Base-by-base conservation (phyloP, 257 asterid species). In the Salvia rosmarinus region DNA sequence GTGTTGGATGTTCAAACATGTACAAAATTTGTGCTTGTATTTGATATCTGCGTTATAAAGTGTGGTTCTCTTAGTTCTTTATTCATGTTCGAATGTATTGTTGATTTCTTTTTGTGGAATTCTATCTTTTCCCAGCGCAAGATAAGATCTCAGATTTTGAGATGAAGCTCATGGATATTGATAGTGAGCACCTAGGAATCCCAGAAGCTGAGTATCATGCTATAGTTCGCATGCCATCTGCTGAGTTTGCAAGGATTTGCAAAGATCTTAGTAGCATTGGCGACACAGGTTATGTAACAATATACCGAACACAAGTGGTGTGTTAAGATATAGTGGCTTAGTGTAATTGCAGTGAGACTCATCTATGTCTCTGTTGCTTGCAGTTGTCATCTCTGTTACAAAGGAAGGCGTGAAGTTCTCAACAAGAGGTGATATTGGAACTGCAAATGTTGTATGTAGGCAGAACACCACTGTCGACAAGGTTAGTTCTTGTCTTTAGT, bases 381-480 rank as follows among this genome's bases (percentile, higher is more conserved):
- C 76, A 90, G 98, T 90, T 83, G 95, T 90, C 60, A 93, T 93
- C 62, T 90, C 97, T 57, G 98, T 93, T 34, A 93, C 97, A 0
- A 93, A 93, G 85, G 98, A 93, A 82, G 98, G 98, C 3, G 98
- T 93, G 1, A 93, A 89, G 71, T 93, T 93, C 85, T 93, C 98
- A 7, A 90, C 97, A 3, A 87, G 97, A 67, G 97, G 97, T 55
- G 98, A 90, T 75, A 90, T 90, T 5, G 96, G 98, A 25, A 81
- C 96, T 72, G 95, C 96, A 28, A 89, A 90, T 71, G 49, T 90
- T 10, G 97, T 93, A 20, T 87, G 95, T 86, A 77, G 97, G 66
- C 98, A 90, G 62, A 93, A 93, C 69, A 93, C 97, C 42, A 87
- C 94, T 37, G 97, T 93, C 4, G 97, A 90, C 81, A 93, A 93